phyloP scores from a whole-genome alignment of 2,329 filamentous ascomycete genomes.

The Scytalidium sp. region DNA sequence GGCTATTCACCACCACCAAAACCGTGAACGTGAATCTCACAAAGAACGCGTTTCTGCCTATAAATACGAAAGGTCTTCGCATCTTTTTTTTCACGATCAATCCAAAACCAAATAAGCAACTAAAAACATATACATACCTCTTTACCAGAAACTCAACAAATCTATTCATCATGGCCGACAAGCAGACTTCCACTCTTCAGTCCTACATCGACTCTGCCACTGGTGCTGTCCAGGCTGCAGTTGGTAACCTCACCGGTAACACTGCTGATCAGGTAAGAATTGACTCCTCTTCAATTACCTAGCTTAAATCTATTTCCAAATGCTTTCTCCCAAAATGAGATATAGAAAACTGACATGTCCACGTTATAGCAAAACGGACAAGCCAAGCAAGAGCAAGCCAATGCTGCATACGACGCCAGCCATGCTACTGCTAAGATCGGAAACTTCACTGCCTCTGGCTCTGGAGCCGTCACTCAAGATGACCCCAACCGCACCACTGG shows the following conservation, averaged over 20 bases:
- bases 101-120: constrained; percentile 2
- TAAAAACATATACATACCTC: constrained; percentile 4
- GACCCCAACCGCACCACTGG: constrained; percentile 69
- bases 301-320: too few relatives aligned
- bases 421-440: constrained; percentile 74
- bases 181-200: constrained; percentile 69
- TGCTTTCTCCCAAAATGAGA: constrained; percentile 2
- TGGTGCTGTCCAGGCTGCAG: constrained; percentile 67
- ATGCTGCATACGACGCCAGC: constrained; percentile 68
- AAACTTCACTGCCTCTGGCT: constrained; percentile 64
- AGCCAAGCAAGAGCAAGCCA: constrained; percentile 62
- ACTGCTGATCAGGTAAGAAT: constrained; percentile 58
- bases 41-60: neutral
- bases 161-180: constrained; percentile 44
- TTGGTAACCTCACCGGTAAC: constrained; percentile 73
- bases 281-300: constrained; percentile 12
- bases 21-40: neutral
- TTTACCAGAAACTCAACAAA: constrained; percentile 1
- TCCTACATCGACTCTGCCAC: constrained; percentile 72
- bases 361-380: constrained; percentile 11
- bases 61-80: neutral
- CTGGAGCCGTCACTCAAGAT: constrained; percentile 69
- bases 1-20: neutral
- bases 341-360: constrained; percentile 3
- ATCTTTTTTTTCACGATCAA: constrained; percentile 4